These are phyloP conservation scores for Penicillium sp. DNA, from an alignment of 2,329 filamentous ascomycete species.

Conservation along the genomic window DNA sequence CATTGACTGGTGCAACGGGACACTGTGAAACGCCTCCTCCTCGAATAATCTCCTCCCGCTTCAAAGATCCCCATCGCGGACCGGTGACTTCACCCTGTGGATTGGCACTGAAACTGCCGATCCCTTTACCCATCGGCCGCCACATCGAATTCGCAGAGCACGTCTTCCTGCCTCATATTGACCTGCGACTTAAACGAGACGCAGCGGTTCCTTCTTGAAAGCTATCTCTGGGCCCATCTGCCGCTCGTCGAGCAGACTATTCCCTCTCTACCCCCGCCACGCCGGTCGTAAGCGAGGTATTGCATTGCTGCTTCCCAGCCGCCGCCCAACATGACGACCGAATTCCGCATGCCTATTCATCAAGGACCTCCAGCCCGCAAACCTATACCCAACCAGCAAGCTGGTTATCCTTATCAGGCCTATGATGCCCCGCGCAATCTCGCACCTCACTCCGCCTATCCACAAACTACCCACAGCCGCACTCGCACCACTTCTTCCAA, in stretches of 20 bases:
- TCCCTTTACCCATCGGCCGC: constrained; percentile 22
- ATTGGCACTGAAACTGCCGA: constrained; percentile 22
- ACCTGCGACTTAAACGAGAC: background rate
- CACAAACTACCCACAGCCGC: constrained; percentile 36
- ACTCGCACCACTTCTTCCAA: constrained; percentile 44
- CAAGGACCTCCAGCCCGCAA: constrained; percentile 36
- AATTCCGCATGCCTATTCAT: constrained; percentile 40
- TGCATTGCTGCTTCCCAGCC: constrained; percentile 33
- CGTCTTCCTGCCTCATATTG: constrained; percentile 7
- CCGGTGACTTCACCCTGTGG: constrained; percentile 15
- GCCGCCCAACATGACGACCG: constrained; percentile 35
- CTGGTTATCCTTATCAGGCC: constrained; percentile 27
- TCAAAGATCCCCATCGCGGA: constrained; percentile 3
- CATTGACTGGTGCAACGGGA: constrained; percentile 7
- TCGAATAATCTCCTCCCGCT: constrained; percentile 6
- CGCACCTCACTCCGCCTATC: constrained; percentile 28
- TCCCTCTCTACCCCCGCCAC: background rate
- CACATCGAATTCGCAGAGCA: constrained; percentile 17
- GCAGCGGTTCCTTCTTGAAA: background rate
- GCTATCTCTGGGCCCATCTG: background rate
- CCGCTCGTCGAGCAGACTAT: constrained; percentile 6
- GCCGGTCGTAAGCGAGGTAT: constrained; percentile 5
- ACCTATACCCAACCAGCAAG: constrained; percentile 29
- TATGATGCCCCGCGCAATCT: constrained; percentile 30
- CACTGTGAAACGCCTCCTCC: background rate